Evolutionary conservation across 192 early-diverging fungal species (phyloP).

Genomic region (Coemansia sp.): DNA sequence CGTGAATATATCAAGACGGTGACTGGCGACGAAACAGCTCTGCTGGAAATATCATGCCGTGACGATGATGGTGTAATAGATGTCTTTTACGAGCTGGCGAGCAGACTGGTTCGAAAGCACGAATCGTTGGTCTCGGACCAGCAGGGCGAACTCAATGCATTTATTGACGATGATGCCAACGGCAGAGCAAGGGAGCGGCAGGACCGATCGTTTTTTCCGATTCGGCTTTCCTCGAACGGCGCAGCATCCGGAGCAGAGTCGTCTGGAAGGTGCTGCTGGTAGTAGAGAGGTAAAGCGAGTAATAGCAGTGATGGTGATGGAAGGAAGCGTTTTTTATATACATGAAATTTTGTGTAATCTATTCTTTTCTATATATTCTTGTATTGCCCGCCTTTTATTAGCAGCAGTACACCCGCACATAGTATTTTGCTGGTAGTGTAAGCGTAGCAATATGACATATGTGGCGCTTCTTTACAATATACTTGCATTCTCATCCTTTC

Average conservation of each 20-base stretch:
- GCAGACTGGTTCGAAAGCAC: conserved; percentile 34
- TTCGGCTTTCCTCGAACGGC: conserved; percentile 26
- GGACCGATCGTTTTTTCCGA: conserved; percentile 26
- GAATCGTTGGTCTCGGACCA: conserved; percentile 11
- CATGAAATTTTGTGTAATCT: background rate
- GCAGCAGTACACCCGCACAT: background rate
- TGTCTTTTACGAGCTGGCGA: conserved; percentile 49
- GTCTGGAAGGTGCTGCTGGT: conserved; percentile 31
- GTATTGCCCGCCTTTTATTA: background rate
- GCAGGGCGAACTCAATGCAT: conserved; percentile 16
- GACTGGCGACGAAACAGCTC: conserved; percentile 61
- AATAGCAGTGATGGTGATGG: background rate
- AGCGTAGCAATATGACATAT: no score
- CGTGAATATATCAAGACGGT: conserved; percentile 63
- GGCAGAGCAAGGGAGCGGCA: conserved; percentile 20
- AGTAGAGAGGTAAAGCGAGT: background rate
- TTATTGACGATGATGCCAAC: conserved; percentile 18
- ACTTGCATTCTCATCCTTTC: no score
- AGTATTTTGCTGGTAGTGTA: no score
- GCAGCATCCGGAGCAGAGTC: conserved; percentile 2
- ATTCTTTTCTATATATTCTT: background rate
- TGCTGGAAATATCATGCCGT: conserved; percentile 72
- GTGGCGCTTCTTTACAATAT: no score
- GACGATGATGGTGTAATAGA: conserved; percentile 65
- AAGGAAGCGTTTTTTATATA: background rate